phyloP scores from a whole-genome alignment of 805 yeast genomes.

The Tetrapisispora taiwanensis region DNA sequence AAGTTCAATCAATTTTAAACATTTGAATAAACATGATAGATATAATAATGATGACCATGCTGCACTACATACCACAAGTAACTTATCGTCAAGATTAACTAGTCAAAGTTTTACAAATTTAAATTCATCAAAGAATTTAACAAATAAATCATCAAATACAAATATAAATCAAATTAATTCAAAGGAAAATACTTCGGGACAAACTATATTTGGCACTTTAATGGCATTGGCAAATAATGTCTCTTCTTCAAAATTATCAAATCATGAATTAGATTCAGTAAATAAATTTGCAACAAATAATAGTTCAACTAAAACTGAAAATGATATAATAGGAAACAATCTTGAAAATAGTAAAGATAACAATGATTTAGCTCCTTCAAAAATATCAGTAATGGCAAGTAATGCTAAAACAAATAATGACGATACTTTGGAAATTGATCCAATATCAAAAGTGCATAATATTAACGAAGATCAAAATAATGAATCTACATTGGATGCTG shows the following conservation, averaged over 20 bases:
- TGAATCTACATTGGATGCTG: not conserved
- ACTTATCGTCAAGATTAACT: not conserved
- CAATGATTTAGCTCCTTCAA: not conserved
- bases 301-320: not conserved
- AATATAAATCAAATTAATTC: not conserved
- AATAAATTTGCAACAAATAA: not conserved
- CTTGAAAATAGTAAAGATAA: not conserved
- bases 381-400: not conserved
- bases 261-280: not conserved
- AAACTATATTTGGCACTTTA: constrained; percentile 36
- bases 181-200: constrained; percentile 3
- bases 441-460: not conserved
- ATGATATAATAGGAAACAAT: not conserved
- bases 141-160: not conserved
- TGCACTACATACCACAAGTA: not conserved
- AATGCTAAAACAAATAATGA: not conserved
- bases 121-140: not conserved
- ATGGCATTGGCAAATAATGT: constrained; percentile 39
- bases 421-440: constrained; percentile 1
- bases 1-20: constrained; percentile 1
- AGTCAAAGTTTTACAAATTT: not conserved
- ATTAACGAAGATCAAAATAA: not conserved
- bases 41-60: not conserved
- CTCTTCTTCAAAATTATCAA: not conserved
- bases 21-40: not conserved